These are phyloP conservation scores for Rhamnella rubrinervis DNA, from an alignment of 331 rosid genomes.

Conservation along the genomic window DNA sequence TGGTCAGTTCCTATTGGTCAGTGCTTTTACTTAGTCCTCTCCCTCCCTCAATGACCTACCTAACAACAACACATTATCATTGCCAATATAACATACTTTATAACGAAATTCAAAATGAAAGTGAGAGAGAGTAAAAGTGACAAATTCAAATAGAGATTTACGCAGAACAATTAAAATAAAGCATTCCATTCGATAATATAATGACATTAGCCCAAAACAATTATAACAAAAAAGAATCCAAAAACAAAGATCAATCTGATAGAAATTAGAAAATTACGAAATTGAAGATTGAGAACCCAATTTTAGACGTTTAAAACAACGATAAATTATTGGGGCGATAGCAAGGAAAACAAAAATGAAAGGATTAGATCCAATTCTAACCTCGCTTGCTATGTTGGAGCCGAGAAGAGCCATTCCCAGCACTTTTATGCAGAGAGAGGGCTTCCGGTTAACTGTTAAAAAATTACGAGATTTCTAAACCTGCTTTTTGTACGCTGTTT, in stretches of 20 bases:
- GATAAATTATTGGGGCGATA: neutral
- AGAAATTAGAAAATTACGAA: neutral
- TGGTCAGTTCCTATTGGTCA: too few species aligned
- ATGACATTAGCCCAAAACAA: too few species aligned
- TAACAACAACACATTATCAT: too few species aligned
- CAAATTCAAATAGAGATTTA: neutral
- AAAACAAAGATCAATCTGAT: neutral
- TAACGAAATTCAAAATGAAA: neutral
- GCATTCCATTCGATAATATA: neutral
- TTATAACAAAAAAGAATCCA: too few species aligned
- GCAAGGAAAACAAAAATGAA: neutral
- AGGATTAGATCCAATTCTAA: constrained; percentile 19
- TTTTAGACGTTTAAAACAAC: neutral
- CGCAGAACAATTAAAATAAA: neutral
- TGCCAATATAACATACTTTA: too few species aligned
- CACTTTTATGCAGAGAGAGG: too few species aligned
- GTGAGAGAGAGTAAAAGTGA: neutral
- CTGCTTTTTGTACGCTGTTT: too few species aligned
- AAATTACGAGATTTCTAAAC: too few species aligned
- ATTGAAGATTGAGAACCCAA: neutral
- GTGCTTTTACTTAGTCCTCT: too few species aligned
- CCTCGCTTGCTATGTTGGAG: constrained; percentile 60
- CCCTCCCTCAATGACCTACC: too few species aligned
- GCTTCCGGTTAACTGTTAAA: too few species aligned
- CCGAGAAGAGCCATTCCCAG: constrained; percentile 55